phyloP scores from a whole-genome alignment of 805 yeast species.

The Cyberlindnera meyerae region DNA sequence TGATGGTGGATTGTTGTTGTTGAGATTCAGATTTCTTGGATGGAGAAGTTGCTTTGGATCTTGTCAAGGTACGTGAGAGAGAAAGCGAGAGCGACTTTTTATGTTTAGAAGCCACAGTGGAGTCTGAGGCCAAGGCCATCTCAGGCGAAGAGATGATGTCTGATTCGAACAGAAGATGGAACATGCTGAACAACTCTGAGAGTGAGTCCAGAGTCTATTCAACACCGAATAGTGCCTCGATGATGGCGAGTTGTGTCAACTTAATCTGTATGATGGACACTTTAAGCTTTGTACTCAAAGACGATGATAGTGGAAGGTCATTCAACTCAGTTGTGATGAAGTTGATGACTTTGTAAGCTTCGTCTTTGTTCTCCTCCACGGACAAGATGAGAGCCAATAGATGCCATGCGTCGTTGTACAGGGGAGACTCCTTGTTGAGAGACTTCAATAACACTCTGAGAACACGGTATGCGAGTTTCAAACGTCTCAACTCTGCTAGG shows the following conservation, averaged over 20 bases:
- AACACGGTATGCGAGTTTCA: slow-evolving; percentile 39
- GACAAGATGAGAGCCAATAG: slow-evolving; percentile 60
- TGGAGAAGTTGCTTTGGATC: slow-evolving; percentile 17
- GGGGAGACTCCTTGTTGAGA: slow-evolving; percentile 26
- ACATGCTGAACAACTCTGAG: slow-evolving; percentile 61
- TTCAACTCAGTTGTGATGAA: slow-evolving; percentile 45
- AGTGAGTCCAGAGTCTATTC: slow-evolving; percentile 56
- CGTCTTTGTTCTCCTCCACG: slow-evolving; percentile 50
- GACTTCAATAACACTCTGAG: slow-evolving; percentile 42
- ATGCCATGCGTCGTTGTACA: slow-evolving; percentile 61
- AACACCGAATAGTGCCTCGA: slow-evolving; percentile 56
- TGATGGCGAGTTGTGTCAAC: slow-evolving; percentile 67
- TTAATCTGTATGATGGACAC: slow-evolving; percentile 56
- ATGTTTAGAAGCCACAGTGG: slow-evolving; percentile 3
- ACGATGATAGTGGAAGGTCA: slow-evolving; percentile 17
- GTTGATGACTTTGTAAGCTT: slow-evolving; percentile 52
- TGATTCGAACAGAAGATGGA: slow-evolving; percentile 43
- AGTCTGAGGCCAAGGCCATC: background rate
- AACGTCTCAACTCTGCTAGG: slow-evolving; percentile 39
- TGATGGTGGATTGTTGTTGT: slow-evolving; percentile 1
- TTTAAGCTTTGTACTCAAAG: slow-evolving; percentile 4
- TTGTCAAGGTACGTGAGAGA: slow-evolving; percentile 16
- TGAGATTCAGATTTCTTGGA: slow-evolving; percentile 7
- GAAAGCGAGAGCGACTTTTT: slow-evolving; percentile 14
- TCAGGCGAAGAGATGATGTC: slow-evolving; percentile 11